phyloP scores from a whole-genome alignment of 2,329 filamentous ascomycete species.

The Knufia petricola region DNA sequence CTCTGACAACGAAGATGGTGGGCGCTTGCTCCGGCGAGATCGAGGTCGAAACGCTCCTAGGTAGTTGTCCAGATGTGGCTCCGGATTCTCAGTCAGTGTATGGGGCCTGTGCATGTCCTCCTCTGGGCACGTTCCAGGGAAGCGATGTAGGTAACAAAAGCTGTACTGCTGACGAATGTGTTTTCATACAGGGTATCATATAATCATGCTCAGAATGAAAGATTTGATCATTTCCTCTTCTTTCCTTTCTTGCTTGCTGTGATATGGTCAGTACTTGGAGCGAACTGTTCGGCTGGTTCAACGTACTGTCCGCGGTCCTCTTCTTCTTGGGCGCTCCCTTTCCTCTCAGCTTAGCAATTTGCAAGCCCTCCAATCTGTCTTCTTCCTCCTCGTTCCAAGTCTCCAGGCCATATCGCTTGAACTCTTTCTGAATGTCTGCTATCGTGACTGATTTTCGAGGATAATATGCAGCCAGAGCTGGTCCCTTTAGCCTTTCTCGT shows the following conservation, averaged over 20 bases:
- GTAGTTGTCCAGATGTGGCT: too few species aligned
- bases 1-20: too few species aligned
- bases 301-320: conserved; percentile 43
- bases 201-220: neutral
- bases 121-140: too few species aligned
- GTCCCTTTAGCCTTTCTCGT: conserved; percentile 78
- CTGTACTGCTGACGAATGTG: too few species aligned
- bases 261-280: conserved; percentile 6
- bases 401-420: conserved; percentile 53
- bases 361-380: conserved; percentile 65
- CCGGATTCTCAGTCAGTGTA: too few species aligned
- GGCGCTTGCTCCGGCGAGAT: too few species aligned
- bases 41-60: too few species aligned
- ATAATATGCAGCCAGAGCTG: conserved; percentile 77
- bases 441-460: conserved; percentile 64
- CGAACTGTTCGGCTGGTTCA: neutral
- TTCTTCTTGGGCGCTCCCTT: conserved; percentile 91
- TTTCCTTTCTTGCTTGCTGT: conserved; percentile 17
- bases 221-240: conserved; percentile 11
- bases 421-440: conserved; percentile 61
- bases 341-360: conserved; percentile 60
- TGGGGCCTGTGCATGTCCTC: too few species aligned
- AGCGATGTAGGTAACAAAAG: too few species aligned
- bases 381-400: conserved; percentile 68
- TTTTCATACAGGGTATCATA: conserved; percentile 11